phyloP scores from a whole-genome alignment of 805 yeast species.

The Phaffomyces opuntiae region DNA sequence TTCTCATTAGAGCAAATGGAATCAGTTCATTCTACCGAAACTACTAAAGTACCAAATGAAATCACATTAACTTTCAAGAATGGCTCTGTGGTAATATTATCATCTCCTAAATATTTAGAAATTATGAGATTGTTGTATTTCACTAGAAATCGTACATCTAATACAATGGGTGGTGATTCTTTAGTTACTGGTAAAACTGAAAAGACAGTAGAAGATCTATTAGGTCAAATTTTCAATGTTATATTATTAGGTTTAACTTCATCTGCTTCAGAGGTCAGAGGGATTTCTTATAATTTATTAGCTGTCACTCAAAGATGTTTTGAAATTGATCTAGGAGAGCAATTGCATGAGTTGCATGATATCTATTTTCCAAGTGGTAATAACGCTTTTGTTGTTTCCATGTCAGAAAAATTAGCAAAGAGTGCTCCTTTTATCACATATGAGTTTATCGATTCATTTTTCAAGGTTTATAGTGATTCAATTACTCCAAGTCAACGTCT shows the following conservation, averaged over 20 bases:
- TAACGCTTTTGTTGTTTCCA: constrained; percentile 48
- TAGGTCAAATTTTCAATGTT: constrained; percentile 58
- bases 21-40: constrained; percentile 33
- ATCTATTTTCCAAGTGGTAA: constrained; percentile 65
- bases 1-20: constrained; percentile 34
- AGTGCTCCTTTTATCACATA: constrained; percentile 53
- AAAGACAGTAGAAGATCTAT: constrained; percentile 32
- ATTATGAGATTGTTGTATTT: constrained; percentile 66
- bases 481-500: constrained; percentile 21
- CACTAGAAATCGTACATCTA: constrained; percentile 48
- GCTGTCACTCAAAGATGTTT: constrained; percentile 56
- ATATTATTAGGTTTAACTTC: constrained; percentile 65
- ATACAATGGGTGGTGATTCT: constrained; percentile 13
- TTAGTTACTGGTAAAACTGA: constrained; percentile 9
- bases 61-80: constrained; percentile 36
- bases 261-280: constrained; percentile 48
- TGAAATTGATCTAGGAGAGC: constrained; percentile 51
- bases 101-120: constrained; percentile 48
- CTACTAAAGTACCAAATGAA: constrained; percentile 43
- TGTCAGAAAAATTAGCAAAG: constrained; percentile 51
- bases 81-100: constrained; percentile 32
- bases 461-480: constrained; percentile 44
- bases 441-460: constrained; percentile 43
- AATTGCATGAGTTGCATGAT: constrained; percentile 46
- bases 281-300: constrained; percentile 55